These are phyloP conservation scores for Aspergillus intermedius DNA, from an alignment of 2,329 filamentous ascomycete genomes.

Conservation along the genomic window DNA sequence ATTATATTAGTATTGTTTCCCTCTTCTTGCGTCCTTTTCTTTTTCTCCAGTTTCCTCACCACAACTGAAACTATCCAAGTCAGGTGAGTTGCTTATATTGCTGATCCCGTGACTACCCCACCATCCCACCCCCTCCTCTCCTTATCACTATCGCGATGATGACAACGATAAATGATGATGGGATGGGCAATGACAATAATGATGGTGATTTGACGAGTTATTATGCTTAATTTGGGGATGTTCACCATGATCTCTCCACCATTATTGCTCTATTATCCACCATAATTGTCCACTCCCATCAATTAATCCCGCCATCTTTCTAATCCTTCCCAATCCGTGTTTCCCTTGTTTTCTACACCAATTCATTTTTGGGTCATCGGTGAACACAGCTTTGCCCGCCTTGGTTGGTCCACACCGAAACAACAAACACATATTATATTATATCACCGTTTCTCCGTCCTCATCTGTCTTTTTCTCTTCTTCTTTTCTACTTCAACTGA, in stretches of 20 bases:
- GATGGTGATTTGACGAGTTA: neutral
- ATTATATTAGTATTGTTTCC: constrained; percentile 1
- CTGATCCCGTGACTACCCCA: constrained; percentile 9
- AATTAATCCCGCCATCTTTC: constrained; percentile 1
- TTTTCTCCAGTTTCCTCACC: constrained; percentile 1
- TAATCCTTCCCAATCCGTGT: constrained; percentile 1
- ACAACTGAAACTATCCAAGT: constrained; percentile 1
- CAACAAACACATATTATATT: constrained; percentile 8
- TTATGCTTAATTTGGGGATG: neutral
- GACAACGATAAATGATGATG: neutral
- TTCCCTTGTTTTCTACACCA: constrained; percentile 12
- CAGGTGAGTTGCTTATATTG: neutral
- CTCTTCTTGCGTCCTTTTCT: constrained; percentile 6
- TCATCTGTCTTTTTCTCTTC: constrained; percentile 9
- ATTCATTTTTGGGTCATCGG: constrained; percentile 33
- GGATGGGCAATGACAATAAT: neutral
- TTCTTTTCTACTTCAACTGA: constrained; percentile 7
- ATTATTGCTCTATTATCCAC: constrained; percentile 1
- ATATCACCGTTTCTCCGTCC: constrained; percentile 9
- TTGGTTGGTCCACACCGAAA: constrained; percentile 25
- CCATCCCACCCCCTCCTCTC: constrained; percentile 9
- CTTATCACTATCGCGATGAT: constrained; percentile 1
- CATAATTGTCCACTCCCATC: neutral
- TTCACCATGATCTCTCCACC: neutral
- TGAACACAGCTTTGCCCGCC: constrained; percentile 27